Base-by-base conservation (phyloP, 2,329 filamentous ascomycete species). In the Aspergillus versicolor region DNA sequence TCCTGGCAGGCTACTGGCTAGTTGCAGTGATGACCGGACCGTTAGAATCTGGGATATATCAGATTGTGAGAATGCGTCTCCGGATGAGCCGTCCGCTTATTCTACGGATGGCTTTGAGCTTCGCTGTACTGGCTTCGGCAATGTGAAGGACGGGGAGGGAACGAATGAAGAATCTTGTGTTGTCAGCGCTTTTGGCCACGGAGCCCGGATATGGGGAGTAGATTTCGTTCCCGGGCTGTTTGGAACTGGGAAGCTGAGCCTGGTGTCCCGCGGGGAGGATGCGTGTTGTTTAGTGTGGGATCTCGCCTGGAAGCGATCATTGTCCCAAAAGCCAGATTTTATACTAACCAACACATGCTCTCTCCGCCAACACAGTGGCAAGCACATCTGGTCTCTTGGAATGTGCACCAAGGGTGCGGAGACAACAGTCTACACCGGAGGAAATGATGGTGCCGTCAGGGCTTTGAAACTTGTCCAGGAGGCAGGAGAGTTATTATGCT, bases 11-110 rank as follows among this genome's bases (percentile, higher is more conserved):
- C 73, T 96, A n/a, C 79, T 99, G 34, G 90, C 88, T 13, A 97
- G 90, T 66, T 99, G 94, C 71, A 97, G 93, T 68, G 94, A 99
- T 69, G 94, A 99, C 73, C 84, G 94, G 50, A 96, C 92, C 0
- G 85, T 99, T 21, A 83, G 90, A 13, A 76, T 97, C 1, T 97
- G 94, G 93, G 86, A 96, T 68, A 84, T 97, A 7, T 86, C 87
- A 0, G 81, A 85, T 55, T 77, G 79, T 38, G 68, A 69, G 4
- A 58, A 71, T 2, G 66, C 64, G 1, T 63, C 66, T 1, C 60
- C 61, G 4, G 65, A 68, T n/a, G 70, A 71, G 44, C 66, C 61
- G 17, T 67, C 72, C 17, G 66, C 72, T 9, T 75, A 75, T 54
- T 70, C 67, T 5, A 74, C 73, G 8, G 72, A 74, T 54, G 67